Base-by-base conservation (phyloP, 345 rosid species). In the Gynandropsis gynandra region DNA sequence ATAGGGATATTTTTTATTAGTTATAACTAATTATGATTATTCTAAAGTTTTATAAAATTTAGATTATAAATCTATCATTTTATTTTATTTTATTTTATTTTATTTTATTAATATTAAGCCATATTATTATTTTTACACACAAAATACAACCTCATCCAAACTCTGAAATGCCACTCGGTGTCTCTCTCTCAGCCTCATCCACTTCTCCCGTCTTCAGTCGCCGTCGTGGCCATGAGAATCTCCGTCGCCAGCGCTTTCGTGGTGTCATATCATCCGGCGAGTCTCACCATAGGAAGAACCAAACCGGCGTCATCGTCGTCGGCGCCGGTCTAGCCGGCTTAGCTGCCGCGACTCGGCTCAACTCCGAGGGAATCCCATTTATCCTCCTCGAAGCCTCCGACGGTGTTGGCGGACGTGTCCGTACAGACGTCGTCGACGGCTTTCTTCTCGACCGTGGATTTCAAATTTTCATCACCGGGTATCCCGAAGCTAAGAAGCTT, bases 391-490 rank as follows among this genome's bases (percentile, higher is more conserved):
- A 89, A 65, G 80, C 96, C 32, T 86, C 98, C 16, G 87, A 89
- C 31, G 80, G 58, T 5, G 82, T 87, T 6, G 98, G 98, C 1
- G 96, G 95, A 39, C 88, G 97, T 3, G 97, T 89, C 27, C 77
- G 89, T 5, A 90, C 96, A 8, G 98, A 90, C 38, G 16, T 33
- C 42, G 78, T 90, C 10, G 92, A 90, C 44, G 95, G 96, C 4
- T 90, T 80, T 56, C 71, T 80, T 39, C 80, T 86, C 33, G 98
- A 90, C 66, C 79, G 96, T 40, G 98, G 98, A 41, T 90, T 90
- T 80, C 98, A 90, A 65, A 90, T 90, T 48, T 90, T 90, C 80
- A 86, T 90, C 69, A 90, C 96, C 0, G 90, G 85, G 7, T 83
- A 90, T 40, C 96, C 96, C 1, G 98, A 90, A 71, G 96, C 96